Conservation (phyloP, 345 rosid genomes). For the Populus alba region DNA sequence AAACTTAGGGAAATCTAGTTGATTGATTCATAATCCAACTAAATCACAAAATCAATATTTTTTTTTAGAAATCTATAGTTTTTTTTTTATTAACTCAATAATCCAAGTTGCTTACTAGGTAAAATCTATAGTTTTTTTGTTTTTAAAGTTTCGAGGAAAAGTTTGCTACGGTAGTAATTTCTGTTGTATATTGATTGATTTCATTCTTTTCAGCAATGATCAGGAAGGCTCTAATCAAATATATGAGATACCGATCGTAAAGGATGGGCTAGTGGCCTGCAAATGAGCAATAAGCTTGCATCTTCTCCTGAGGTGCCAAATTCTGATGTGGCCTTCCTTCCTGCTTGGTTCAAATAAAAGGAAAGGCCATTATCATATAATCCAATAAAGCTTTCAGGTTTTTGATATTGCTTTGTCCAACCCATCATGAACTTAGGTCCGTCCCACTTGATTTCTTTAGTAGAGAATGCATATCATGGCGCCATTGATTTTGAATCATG, state of each 20-base stretch:
- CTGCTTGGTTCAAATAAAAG: neutral
- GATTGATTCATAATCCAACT: too few relatives aligned
- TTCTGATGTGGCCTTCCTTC: neutral
- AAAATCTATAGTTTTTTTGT: too few relatives aligned
- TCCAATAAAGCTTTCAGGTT: neutral
- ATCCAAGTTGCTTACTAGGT: too few relatives aligned
- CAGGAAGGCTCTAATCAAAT: neutral
- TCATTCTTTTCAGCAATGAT: neutral
- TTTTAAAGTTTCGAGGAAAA: too few relatives aligned
- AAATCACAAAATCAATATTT: too few relatives aligned
- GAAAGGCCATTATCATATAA: neutral
- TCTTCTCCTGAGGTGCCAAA: neutral
- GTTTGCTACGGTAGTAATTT: too few relatives aligned
- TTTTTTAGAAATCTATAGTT: too few relatives aligned
- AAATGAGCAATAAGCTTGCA: neutral
- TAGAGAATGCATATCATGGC: neutral
- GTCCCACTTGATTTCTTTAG: neutral
- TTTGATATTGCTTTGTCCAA: neutral
- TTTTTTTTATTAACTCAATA: too few relatives aligned
- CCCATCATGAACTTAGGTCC: neutral
- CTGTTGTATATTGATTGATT: neutral
- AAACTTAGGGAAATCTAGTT: too few relatives aligned
- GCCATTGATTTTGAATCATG: neutral
- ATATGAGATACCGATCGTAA: neutral
- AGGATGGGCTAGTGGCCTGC: neutral